Evolutionary conservation across 73 alveolate genomes (phyloP).

Genomic region (Breviolum minutum): DNA sequence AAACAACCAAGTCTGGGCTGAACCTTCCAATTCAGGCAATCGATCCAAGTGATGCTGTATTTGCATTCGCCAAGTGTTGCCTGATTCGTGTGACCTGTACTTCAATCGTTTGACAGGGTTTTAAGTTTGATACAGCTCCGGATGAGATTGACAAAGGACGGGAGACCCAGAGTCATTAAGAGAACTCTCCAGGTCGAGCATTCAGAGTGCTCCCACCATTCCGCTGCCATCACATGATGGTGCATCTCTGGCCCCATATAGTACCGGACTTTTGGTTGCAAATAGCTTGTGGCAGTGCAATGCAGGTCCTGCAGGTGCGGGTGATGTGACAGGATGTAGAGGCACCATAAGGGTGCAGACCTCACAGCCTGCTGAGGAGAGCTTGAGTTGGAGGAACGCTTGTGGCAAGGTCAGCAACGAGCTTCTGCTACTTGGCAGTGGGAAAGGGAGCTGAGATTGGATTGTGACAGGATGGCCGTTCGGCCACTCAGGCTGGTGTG

Average conservation of each 20-base stretch:
- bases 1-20: no score
- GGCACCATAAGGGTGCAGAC: no score
- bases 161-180: no score
- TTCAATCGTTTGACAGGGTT: no score
- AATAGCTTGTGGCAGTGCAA: no score
- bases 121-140: no score
- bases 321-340: no score
- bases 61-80: no score
- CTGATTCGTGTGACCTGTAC: background rate
- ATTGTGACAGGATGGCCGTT: background rate
- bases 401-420: slow-evolving; percentile 51
- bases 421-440: slow-evolving; percentile 4
- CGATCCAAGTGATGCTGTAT: no score
- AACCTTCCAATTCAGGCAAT: no score
- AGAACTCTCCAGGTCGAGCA: background rate
- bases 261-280: background rate
- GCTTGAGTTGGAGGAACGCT: slow-evolving; percentile 32
- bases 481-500: background rate
- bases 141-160: no score
- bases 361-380: background rate
- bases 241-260: slow-evolving; percentile 22
- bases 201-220: slow-evolving; percentile 14
- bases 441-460: background rate
- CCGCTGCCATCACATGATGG: slow-evolving; percentile 60
- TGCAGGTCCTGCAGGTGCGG: no score